Evolutionary conservation across 2,329 filamentous ascomycete genomes (phyloP).

Genomic region (Aspergillus fructus): DNA sequence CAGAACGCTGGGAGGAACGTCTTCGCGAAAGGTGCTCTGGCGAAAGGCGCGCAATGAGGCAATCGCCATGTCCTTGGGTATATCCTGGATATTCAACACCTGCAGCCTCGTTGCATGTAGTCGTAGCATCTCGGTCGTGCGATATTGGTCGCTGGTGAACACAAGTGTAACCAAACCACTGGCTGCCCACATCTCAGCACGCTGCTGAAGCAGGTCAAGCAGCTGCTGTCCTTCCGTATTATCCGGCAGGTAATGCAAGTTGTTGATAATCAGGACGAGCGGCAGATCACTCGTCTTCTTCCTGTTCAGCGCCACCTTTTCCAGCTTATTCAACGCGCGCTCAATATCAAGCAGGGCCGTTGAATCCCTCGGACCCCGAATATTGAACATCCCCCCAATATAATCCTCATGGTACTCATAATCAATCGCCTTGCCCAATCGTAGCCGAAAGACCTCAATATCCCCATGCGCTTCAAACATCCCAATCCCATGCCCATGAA

Average conservation of each 20-base stretch:
- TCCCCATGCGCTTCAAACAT: slow-evolving; percentile 98
- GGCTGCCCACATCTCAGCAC: slow-evolving; percentile 95
- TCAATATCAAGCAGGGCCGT: slow-evolving; percentile 94
- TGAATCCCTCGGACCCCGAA: slow-evolving; percentile 85
- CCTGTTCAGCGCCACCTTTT: slow-evolving; percentile 78
- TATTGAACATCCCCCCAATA: slow-evolving; percentile 92
- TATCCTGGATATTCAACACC: slow-evolving; percentile 79
- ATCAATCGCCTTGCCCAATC: slow-evolving; percentile 88
- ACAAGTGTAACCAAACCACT: slow-evolving; percentile 84
- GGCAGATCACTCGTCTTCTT: slow-evolving; percentile 64
- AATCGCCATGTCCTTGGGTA: slow-evolving; percentile 76
- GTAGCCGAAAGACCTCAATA: slow-evolving; percentile 88
- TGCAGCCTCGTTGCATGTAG: slow-evolving; percentile 92
- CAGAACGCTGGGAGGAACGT: slow-evolving; percentile 52
- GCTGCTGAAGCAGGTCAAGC: slow-evolving; percentile 90
- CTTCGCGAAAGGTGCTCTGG: slow-evolving; percentile 69
- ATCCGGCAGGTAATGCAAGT: slow-evolving; percentile 90
- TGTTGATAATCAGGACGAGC: slow-evolving; percentile 87
- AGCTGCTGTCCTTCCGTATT: slow-evolving; percentile 89
- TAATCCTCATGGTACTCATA: slow-evolving; percentile 94
- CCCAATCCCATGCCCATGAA: slow-evolving; percentile 81
- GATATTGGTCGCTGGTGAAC: slow-evolving; percentile 97
- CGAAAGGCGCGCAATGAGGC: slow-evolving; percentile 76
- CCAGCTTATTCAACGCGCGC: slow-evolving; percentile 93
- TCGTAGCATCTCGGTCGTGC: slow-evolving; percentile 94